Percentiles rank a stretch among this genome's conserved stretches.
These are phyloP conservation scores for Escovopsis sp. DNA, from an alignment of 2,329 filamentous ascomycete genomes.

Conservation along the genomic window DNA sequence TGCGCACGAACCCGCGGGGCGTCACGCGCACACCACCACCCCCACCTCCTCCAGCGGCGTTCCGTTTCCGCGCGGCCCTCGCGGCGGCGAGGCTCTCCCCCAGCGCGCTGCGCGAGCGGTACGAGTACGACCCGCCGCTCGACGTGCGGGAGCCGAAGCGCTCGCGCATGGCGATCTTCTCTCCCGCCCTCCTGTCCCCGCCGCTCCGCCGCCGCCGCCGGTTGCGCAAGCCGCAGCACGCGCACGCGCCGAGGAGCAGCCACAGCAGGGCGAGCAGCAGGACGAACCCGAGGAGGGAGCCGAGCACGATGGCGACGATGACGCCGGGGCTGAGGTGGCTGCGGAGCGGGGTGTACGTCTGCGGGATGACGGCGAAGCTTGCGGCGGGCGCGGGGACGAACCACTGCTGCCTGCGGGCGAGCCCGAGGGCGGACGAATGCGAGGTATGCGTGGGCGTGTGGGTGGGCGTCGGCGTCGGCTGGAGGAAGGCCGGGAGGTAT, in stretches of 20 bases:
- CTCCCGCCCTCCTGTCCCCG: too few species aligned
- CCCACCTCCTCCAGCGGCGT: slow-evolving; percentile 4
- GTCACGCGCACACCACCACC: slow-evolving; percentile 8
- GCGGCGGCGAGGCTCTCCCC: slow-evolving; percentile 3
- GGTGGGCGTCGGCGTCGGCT: too few species aligned
- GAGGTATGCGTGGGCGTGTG: too few species aligned
- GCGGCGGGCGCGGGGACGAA: slow-evolving; percentile 7
- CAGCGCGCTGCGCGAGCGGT: slow-evolving; percentile 7
- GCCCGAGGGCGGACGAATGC: too few species aligned
- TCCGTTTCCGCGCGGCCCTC: too few species aligned
- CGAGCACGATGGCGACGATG: slow-evolving; percentile 30
- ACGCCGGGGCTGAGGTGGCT: slow-evolving; percentile 28
- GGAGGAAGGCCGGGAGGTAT: too few species aligned
- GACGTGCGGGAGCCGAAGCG: slow-evolving; percentile 26
- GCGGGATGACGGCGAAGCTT: slow-evolving; percentile 19
- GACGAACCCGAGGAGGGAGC: slow-evolving; percentile 31
- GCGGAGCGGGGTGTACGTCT: slow-evolving; percentile 19
- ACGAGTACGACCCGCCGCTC: slow-evolving; percentile 8
- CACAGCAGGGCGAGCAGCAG: too few species aligned
- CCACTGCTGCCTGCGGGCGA: too few species aligned
- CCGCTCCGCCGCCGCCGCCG: too few species aligned
- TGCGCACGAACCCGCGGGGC: slow-evolving; percentile 17
- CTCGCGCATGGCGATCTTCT: too few species aligned
- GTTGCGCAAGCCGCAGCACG: slow-evolving; percentile 36
- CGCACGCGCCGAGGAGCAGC: slow-evolving; percentile 34